phyloP scores from a whole-genome alignment of 768 basidiomycete genomes.

The Royoungia palumana region DNA sequence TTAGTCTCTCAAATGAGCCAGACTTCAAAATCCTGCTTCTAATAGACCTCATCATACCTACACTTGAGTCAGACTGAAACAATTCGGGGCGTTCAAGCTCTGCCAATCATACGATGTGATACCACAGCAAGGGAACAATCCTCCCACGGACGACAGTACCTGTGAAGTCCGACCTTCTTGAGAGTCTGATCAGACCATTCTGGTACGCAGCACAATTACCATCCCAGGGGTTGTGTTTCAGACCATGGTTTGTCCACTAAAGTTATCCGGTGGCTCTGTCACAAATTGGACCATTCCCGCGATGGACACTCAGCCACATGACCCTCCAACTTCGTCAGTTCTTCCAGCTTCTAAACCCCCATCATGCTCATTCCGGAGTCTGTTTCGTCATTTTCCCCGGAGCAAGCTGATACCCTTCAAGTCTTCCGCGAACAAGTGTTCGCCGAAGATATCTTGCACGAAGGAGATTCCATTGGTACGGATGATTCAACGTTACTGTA shows the following conservation, averaged over 20 bases:
- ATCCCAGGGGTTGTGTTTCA: background rate
- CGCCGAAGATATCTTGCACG: conserved; percentile 51
- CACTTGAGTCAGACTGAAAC: no score
- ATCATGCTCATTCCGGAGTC: conserved; percentile 13
- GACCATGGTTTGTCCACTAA: background rate
- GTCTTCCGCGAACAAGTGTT: conserved; percentile 52
- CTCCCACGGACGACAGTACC: background rate
- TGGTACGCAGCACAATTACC: background rate
- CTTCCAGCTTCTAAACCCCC: background rate
- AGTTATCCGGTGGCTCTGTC: background rate
- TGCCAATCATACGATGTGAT: no score
- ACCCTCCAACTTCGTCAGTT: no score
- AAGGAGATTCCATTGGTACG: conserved; percentile 61
- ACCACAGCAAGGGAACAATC: no score
- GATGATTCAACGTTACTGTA: conserved; percentile 59
- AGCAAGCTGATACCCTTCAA: conserved; percentile 40
- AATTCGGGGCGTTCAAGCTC: no score
- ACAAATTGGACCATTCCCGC: conserved; percentile 4
- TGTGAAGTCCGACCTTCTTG: background rate
- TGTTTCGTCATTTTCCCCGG: conserved; percentile 10
- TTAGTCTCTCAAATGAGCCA: no score
- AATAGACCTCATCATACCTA: no score
- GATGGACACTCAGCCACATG: background rate
- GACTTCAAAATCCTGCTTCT: no score
- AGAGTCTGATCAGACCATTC: no score